Evolutionary conservation across 768 basidiomycete genomes (phyloP).

Genomic region (Lyophyllum semitale): DNA sequence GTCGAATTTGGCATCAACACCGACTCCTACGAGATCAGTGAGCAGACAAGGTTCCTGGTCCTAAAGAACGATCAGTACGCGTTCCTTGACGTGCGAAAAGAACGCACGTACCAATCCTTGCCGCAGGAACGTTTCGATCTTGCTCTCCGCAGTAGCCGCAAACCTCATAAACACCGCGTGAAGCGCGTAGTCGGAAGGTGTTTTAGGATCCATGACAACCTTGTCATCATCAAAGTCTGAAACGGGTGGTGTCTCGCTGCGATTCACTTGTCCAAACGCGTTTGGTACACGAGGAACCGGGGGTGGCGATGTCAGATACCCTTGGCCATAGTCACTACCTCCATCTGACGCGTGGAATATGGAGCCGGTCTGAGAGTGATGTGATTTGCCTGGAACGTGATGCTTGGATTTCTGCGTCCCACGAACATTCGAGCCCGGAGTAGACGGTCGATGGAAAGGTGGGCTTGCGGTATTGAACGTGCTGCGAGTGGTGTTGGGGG

Average conservation of each 20-base stretch:
- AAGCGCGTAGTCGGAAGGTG: constrained; percentile 85
- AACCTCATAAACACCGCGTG: constrained; percentile 90
- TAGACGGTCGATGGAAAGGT: constrained; percentile 60
- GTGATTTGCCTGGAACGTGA: constrained; percentile 67
- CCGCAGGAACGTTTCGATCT: constrained; percentile 75
- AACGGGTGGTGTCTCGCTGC: constrained; percentile 53
- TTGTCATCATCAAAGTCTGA: constrained; percentile 68
- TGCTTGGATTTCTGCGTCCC: constrained; percentile 47
- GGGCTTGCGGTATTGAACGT: constrained; percentile 49
- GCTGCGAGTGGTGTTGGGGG: constrained; percentile 34
- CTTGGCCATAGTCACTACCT: constrained; percentile 68
- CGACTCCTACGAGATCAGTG: constrained; percentile 66
- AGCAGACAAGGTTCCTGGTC: constrained; percentile 66
- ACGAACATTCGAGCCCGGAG: constrained; percentile 52
- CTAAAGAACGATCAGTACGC: constrained; percentile 33
- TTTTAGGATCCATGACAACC: constrained; percentile 70
- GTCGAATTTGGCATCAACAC: constrained; percentile 80
- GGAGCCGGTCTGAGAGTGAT: constrained; percentile 78
- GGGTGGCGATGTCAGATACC: constrained; percentile 64
- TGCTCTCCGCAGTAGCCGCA: constrained; percentile 74
- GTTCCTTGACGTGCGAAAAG: not conserved
- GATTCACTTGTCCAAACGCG: constrained; percentile 45
- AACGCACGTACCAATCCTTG: constrained; percentile 60
- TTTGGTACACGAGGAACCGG: constrained; percentile 80
- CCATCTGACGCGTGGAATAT: constrained; percentile 69